Evolutionary conservation across 352 stramenopile species (phyloP).

Genomic region (Pythium angustatum): DNA sequence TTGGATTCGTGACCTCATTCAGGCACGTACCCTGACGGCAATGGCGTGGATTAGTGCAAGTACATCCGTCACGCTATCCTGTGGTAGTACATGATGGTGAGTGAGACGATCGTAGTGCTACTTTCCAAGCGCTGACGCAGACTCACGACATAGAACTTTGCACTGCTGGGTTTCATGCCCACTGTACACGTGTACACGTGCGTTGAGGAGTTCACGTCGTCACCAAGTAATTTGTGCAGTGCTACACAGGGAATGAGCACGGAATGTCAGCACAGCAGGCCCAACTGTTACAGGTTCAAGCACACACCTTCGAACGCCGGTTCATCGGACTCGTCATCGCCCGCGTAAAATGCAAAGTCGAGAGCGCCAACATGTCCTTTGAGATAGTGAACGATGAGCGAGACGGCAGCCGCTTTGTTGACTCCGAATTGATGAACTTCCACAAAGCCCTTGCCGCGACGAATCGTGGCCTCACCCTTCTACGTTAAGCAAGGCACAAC

Average conservation of each 20-base stretch:
- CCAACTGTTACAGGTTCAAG: not conserved
- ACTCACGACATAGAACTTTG: conserved; percentile 92
- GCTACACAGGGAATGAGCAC: conserved; percentile 27
- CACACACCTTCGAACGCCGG: conserved; percentile 65
- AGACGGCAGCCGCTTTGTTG: conserved; percentile 60
- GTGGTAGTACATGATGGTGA: not conserved
- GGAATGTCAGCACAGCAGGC: not conserved
- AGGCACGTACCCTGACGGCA: conserved; percentile 42
- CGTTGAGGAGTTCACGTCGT: conserved; percentile 33
- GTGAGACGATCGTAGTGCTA: too few relatives aligned
- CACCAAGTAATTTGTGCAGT: conserved; percentile 43
- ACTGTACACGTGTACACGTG: conserved; percentile 94
- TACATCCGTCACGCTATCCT: conserved; percentile 62
- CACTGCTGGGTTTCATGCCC: conserved; percentile 96
- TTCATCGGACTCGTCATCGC: conserved; percentile 98
- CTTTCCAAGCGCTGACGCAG: not conserved
- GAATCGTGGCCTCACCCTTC: conserved; percentile 60
- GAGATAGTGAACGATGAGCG: conserved; percentile 53
- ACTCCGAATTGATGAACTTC: conserved; percentile 77
- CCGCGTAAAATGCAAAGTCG: conserved; percentile 96
- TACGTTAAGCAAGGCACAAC: conserved; percentile 33
- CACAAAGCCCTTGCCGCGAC: conserved; percentile 65
- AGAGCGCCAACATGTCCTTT: conserved; percentile 63
- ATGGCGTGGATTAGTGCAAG: conserved; percentile 53
- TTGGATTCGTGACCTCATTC: too few relatives aligned